These are phyloP conservation scores for Gremmenia infestans DNA, from an alignment of 2,329 filamentous ascomycete genomes.

Conservation along the genomic window DNA sequence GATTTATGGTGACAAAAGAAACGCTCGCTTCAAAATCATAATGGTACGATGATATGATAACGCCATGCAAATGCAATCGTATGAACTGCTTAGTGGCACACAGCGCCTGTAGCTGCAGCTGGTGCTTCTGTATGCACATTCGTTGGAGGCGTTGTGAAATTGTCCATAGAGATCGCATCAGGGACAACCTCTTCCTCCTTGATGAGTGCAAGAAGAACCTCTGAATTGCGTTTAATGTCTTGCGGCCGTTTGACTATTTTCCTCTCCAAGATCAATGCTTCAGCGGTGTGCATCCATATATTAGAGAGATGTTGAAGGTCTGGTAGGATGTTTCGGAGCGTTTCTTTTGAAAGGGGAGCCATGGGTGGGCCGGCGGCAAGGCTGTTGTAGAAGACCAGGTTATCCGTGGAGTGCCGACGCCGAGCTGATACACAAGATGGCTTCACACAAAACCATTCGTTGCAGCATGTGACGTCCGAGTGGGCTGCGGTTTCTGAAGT, in stretches of 20 bases:
- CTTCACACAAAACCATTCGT: conserved; percentile 33
- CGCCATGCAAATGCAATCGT: neutral
- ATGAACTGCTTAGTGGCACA: conserved; percentile 20
- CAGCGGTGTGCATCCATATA: conserved; percentile 59
- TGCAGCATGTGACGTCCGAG: conserved; percentile 26
- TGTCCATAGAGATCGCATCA: conserved; percentile 40
- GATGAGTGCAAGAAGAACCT: conserved; percentile 60
- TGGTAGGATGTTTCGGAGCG: conserved; percentile 45
- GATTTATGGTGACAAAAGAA: neutral
- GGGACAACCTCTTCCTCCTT: conserved; percentile 54
- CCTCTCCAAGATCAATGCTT: conserved; percentile 55
- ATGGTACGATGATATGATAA: neutral
- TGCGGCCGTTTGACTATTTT: conserved; percentile 52
- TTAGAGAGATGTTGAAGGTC: conserved; percentile 55
- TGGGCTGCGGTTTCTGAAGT: conserved; percentile 20
- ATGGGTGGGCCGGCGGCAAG: conserved; percentile 59
- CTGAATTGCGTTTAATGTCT: conserved; percentile 59
- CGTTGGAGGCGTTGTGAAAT: conserved; percentile 41
- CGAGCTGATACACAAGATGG: conserved; percentile 25
- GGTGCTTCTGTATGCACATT: conserved; percentile 17
- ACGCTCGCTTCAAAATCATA: neutral
- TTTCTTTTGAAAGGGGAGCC: conserved; percentile 47
- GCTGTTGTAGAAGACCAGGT: conserved; percentile 53
- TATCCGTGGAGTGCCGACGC: conserved; percentile 28
- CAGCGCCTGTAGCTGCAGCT: conserved; percentile 17